Evolutionary conservation across 768 basidiomycete species (phyloP).

Genomic region (Auriculariales sp.): DNA sequence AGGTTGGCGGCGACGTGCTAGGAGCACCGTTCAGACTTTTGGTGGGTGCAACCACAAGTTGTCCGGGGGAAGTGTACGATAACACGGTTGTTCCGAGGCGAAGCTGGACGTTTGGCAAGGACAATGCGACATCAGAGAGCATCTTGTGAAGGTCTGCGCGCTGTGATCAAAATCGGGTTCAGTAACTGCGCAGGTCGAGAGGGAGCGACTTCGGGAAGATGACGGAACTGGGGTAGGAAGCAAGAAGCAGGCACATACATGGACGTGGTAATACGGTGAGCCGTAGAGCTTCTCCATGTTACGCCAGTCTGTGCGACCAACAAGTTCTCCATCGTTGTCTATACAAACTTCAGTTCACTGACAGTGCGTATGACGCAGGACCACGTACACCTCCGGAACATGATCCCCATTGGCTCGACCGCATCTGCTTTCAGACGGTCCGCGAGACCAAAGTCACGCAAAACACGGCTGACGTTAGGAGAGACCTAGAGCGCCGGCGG

Average conservation of each 20-base stretch:
- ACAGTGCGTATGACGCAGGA: neutral
- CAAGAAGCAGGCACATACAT: conserved; percentile 12
- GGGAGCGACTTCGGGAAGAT: no score
- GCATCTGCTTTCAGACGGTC: conserved; percentile 24
- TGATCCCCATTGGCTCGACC: conserved; percentile 25
- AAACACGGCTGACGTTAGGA: conserved; percentile 42
- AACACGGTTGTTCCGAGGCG: conserved; percentile 23
- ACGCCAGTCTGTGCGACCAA: conserved; percentile 31
- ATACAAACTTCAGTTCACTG: conserved; percentile 1
- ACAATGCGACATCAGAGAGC: conserved; percentile 32
- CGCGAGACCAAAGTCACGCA: conserved; percentile 40
- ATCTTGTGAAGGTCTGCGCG: conserved; percentile 37
- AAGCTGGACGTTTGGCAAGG: conserved; percentile 19
- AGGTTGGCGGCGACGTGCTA: no score
- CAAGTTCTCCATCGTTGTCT: conserved; percentile 29
- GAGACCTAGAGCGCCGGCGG: conserved; percentile 20
- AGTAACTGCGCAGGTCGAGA: no score
- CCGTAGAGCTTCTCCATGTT: conserved; percentile 26
- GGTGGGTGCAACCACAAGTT: neutral
- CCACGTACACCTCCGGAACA: conserved; percentile 24
- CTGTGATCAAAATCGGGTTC: no score
- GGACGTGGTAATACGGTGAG: conserved; percentile 35
- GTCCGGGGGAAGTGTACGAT: neutral
- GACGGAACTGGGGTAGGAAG: no score
- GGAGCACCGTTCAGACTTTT: neutral